Evolutionary conservation across 2,329 filamentous ascomycete species (phyloP), one percentile per base, ranked within the genome.

Genomic region (Ophiostoma sp.): DNA sequence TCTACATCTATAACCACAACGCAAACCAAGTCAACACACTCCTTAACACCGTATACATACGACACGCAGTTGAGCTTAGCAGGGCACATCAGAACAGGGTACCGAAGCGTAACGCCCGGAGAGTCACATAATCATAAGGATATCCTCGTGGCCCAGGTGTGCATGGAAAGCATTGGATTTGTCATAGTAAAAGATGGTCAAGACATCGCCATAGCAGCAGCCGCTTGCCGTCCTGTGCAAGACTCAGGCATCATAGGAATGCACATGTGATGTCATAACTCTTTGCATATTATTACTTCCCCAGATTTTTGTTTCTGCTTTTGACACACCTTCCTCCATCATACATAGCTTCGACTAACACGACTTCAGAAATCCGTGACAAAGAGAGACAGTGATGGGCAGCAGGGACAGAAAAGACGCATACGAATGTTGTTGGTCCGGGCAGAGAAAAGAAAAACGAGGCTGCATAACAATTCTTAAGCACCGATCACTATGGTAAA

Each of bases 231-330:
- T 27, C 27, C 27, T 27, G 27, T 27, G 27, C 27, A 27, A 27
- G 27, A 27, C 27, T 27, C 27, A 2, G 27, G 27, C 27, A 27
- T 2, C 27, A 27, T 27, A 27, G 27, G 27, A 27, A 27, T 27
- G 27, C 27, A 27, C 27, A 27, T 27, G 27, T 36, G 18, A 60
- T 36, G 18, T 16, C 38, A 62, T 41, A 67, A 27, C 70, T 69
- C 67, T 44, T 65, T 58, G 27, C 42, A 45, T 62, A 63, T 69
- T 69, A 70, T 67, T 69, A 14, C 49, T 64, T 64, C 66, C 64
- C 68, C 60, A 66, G 64, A 66, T 67, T 55, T 66, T 58, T 40
- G 27, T 27, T 66, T 68, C 18, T 64, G 27, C 55, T 62, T 62
- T 62, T 9, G 36, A 41, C 14, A 11, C 27, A 27, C 27, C 58